Base-by-base conservation (phyloP, 73 alveolate species). In the Paramecium biaurelia region DNA sequence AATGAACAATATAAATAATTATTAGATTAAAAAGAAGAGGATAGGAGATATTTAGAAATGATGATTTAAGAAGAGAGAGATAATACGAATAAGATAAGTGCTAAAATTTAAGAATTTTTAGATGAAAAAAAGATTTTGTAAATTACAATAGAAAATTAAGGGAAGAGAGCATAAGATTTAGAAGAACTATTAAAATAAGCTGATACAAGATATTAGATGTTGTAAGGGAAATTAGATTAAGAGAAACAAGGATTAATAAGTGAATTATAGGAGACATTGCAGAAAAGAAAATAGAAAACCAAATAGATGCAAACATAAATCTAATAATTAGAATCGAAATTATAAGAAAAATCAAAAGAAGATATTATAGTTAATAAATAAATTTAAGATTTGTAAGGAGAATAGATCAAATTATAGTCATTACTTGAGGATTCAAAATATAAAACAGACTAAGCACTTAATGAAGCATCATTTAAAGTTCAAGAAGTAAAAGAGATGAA, bases 391-490 rank as follows among this genome's bases (percentile, higher is more conserved):
- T 79, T 41, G 57, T 37, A 79, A 79, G 42, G 53, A 42, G 90
- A 79, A 15, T 41, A 9, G 7, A 15, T 21, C 1, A 79, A 79
- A 79, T 43, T 41, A 21, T 79, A 79, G 18, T 79, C 47, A 0
- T 79, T n/a, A 24, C 43, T 79, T 23, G 90, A 79, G 5, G 90
- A 79, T 43, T 79, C 43, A 24, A 79, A 63, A 24, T 6, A 24
- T 12, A 79, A 79, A 79, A 79, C 90, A 8, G 90, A 79, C 23
- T 79, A 79, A 43, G 76, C 76, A 43, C 18, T 79, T 5, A 79
- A 79, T 30, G 90, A 79, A 15, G 74, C 74, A 6, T 15, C n/a
- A 6, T 47, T 23, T 14, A 47, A 41, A 23, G 26, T 43, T 23
- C 47, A 79, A 42, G 70, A 79, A 23, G 28, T 79, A 18, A 79